Evolutionary conservation across 768 basidiomycete species (phyloP), one percentile per base, ranked within the genome.

Genomic region (Obba rivulosa): DNA sequence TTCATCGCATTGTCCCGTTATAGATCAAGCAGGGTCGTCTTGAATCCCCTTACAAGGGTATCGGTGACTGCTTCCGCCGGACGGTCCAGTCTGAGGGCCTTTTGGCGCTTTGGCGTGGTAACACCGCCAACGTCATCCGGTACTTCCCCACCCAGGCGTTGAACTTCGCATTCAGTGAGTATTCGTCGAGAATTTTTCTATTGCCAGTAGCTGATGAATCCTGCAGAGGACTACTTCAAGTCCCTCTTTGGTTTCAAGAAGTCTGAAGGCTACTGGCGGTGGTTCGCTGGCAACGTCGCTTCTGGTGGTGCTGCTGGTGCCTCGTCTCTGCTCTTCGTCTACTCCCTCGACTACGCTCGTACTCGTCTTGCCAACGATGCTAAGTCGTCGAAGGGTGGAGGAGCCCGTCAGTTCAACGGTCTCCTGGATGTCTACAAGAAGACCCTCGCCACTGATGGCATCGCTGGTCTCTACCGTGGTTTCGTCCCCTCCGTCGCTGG

Each of bases 111-210:
- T 98, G 96, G 96, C 78, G 96, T 76, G 96, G 96, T 72, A 99
- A 99, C 85, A 98, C 95, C 50, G 95, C 96, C 81, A 99, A 99
- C 76, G 96, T 99, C 74, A 96, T 99, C 77, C 94, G 96, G 69
- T 99, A 99, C 88, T 99, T 99, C 92, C 96, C 96, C 45, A 99
- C 96, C 49, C 95, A 99, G 71, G 96, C 96, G 35, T 75, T 98
- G 62, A 99, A 99, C 89, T 98, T 99, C 64, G 95, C 95, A 68
- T 98, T 97, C 87, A 98, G 90, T 96, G 60, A 61, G 92, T 82
- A 36, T 58, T 42, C 50, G 20, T 1, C 14, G 35, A 0, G 31
- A n/a, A 35, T 14, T 24, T 5, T 41, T 11, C 17, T 31, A 2
- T 18, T 37, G 31, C 45, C 16, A 11, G 3, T 2, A 44, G 48